These are phyloP conservation scores for Penicillium lagena DNA, from an alignment of 495 filamentous ascomycete genomes.

Conservation along the genomic window DNA sequence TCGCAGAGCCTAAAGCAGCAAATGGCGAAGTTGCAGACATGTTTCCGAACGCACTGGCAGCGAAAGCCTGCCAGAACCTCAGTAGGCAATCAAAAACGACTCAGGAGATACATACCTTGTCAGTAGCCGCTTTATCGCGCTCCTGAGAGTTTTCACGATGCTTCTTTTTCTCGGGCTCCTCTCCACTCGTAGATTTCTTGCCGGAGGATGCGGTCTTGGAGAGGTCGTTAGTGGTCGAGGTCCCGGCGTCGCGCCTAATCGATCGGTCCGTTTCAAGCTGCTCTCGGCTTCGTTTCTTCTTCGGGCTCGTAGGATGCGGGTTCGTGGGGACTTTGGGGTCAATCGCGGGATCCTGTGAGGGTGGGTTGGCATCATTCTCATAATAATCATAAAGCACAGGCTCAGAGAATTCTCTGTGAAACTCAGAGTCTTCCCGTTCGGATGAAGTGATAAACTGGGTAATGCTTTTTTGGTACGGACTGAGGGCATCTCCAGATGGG, in stretches of 20 bases:
- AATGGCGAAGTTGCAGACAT: slow-evolving; percentile 47
- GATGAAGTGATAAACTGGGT: too few relatives aligned
- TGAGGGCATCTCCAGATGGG: too few relatives aligned
- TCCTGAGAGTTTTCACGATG: slow-evolving; percentile 41
- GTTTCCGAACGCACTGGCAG: slow-evolving; percentile 47
- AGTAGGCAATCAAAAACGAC: too few relatives aligned
- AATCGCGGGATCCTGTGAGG: slow-evolving; percentile 7
- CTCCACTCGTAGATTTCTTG: slow-evolving; percentile 13
- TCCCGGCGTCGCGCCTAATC: slow-evolving; percentile 8
- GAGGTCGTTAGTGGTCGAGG: background rate
- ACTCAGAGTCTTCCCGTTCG: background rate
- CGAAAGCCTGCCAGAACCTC: slow-evolving; percentile 23
- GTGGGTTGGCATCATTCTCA: slow-evolving; percentile 2
- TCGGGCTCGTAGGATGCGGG: slow-evolving; percentile 12
- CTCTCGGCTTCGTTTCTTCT: slow-evolving; percentile 49
- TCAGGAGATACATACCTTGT: slow-evolving; percentile 5
- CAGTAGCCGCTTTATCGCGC: slow-evolving; percentile 3
- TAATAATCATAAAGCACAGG: slow-evolving; percentile 5
- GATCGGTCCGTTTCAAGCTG: slow-evolving; percentile 39
- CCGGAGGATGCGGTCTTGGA: background rate
- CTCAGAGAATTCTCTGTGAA: background rate
- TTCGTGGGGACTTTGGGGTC: slow-evolving; percentile 3
- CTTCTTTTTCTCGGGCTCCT: slow-evolving; percentile 41
- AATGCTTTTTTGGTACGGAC: too few relatives aligned
- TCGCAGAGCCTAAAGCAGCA: slow-evolving; percentile 29